phyloP scores from a whole-genome alignment of 75 land plant species.

The Picea glauca region DNA sequence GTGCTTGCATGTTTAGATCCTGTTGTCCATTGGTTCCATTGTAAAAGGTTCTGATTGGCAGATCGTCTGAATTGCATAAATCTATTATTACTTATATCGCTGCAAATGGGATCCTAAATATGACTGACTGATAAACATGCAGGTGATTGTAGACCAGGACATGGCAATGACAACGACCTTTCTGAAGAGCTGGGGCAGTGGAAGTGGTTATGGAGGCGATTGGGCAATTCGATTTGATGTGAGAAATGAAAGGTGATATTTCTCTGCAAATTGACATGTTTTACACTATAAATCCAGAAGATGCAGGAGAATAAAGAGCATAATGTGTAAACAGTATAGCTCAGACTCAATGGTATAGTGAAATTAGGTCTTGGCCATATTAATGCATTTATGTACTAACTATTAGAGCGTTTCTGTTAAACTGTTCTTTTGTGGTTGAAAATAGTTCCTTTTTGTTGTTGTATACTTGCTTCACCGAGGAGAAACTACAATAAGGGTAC shows the following conservation, averaged over 20 bases:
- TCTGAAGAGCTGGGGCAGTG: constrained; percentile 53
- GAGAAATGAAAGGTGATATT: constrained; percentile 39
- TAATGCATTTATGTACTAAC: not conserved
- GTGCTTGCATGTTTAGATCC: no score
- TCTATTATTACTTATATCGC: not conserved
- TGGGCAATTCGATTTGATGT: constrained; percentile 82
- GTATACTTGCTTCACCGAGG: not conserved
- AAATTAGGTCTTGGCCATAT: not conserved
- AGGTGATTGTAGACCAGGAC: constrained; percentile 63
- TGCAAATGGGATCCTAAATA: constrained; percentile 3
- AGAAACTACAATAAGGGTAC: not conserved
- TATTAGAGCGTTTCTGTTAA: not conserved
- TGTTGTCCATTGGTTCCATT: constrained; percentile 2
- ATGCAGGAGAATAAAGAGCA: not conserved
- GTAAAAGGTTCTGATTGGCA: not conserved
- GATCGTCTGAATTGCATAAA: not conserved
- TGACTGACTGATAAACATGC: not conserved
- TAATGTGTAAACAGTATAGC: not conserved
- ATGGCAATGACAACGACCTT: constrained; percentile 66
- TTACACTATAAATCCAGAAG: not conserved
- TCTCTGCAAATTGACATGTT: not conserved
- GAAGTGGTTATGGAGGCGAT: constrained; percentile 98
- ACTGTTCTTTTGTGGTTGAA: not conserved
- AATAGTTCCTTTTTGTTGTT: not conserved
- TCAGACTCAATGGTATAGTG: not conserved